Evolutionary conservation across 345 rosid genomes (phyloP).

Genomic region (Euphorbia tirucalli): DNA sequence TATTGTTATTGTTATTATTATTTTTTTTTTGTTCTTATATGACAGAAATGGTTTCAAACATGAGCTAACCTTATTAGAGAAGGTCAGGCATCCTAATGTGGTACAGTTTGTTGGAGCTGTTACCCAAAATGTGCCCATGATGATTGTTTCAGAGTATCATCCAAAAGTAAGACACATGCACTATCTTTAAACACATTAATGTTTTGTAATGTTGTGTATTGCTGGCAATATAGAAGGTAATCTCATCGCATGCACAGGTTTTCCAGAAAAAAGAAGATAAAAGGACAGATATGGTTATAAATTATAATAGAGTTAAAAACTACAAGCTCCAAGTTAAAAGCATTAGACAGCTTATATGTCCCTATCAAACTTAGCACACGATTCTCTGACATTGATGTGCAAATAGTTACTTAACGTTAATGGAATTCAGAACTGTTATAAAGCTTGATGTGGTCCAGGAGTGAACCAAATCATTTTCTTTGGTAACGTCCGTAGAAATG

Average conservation of each 20-base stretch:
- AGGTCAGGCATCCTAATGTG: conserved; percentile 93
- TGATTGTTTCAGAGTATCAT: conserved; percentile 86
- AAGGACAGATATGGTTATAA: background rate
- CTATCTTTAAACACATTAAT: conserved; percentile 2
- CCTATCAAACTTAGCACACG: background rate
- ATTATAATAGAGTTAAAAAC: background rate
- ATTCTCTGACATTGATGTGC: background rate
- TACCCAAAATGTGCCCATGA: conserved; percentile 94
- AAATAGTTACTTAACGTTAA: background rate
- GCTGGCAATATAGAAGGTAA: background rate
- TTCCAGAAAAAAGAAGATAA: background rate
- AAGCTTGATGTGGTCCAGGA: background rate
- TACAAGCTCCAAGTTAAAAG: background rate
- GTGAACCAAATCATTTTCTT: background rate
- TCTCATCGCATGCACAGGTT: background rate
- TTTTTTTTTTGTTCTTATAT: conserved; percentile 10
- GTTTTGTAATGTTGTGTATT: background rate
- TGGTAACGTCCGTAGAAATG: background rate
- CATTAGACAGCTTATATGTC: background rate
- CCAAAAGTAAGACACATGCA: conserved; percentile 55
- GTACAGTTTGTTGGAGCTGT: conserved; percentile 99
- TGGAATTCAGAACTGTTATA: background rate
- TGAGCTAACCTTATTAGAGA: conserved; percentile 80
- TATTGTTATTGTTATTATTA: background rate
- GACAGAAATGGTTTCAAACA: conserved; percentile 76